Base-by-base conservation (phyloP, 2,329 filamentous ascomycete genomes). In the Arthrobotrys sphaeroides region DNA sequence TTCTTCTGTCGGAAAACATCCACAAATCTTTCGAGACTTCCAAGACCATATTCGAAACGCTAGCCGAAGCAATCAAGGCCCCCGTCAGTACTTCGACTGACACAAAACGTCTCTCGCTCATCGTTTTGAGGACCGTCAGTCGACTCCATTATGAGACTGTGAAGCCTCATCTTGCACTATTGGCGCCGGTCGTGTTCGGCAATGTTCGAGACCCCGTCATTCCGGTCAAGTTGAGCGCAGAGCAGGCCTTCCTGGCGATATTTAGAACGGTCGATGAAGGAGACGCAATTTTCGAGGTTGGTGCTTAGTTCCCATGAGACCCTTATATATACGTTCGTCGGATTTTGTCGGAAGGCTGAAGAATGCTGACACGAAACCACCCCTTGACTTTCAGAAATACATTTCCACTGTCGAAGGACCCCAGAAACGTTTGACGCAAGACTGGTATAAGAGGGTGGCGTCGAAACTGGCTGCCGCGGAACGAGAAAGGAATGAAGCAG, bases 371-470 rank as follows among this genome's bases (percentile, higher is more conserved):
- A 10, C 65, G 49, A 53, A 62, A 60, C 67, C 40, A 57, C 53
- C 60, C 70, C 62, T 64, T 43, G 16, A 36, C 38, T 40, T 62
- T 36, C 43, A 77, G 51, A 80, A 80, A 77, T 80, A 79, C 47
- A 79, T 79, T 47, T 45, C 77, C 24, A 78, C 77, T 7, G 70
- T 80, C 16, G 79, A 80, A 31, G 78, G 78, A 0, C 75, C 75
- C 4, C 78, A 78, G 16, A 95, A 96, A 86, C 88, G 94, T 79
- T 93, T 90, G 82, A 97, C 99, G 91, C 88, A 90, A 73, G 95
- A 99, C 82, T 99, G 99, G 84, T 98, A 98, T 85, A 97, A 97
- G 86, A 87, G 95, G 43, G 92, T 99, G 78, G 93, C 93, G 0
- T 83, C 94, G 80, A 88, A 94, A 79, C 84, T 98, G 18, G 94